These are phyloP conservation scores for Blastocystis sp. DNA, from an alignment of 352 stramenopile genomes.

Conservation along the genomic window DNA sequence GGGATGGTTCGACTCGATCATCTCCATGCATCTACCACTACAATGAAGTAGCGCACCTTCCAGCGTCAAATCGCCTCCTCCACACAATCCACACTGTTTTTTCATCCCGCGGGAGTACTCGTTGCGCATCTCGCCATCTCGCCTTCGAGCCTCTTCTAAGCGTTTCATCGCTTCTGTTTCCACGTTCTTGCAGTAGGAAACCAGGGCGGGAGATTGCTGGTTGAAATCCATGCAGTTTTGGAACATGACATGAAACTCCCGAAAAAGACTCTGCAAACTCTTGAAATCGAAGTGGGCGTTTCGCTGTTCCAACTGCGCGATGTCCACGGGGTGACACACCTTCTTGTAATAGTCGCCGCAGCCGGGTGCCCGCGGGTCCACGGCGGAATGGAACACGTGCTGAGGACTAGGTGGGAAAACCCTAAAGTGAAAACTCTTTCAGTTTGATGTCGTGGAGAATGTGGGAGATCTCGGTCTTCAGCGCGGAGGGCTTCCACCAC, in stretches of 20 bases:
- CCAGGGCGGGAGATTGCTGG: slow-evolving; percentile 71
- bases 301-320: slow-evolving; percentile 76
- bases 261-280: slow-evolving; percentile 70
- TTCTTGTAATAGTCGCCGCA: slow-evolving; percentile 7
- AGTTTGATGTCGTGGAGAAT: background rate
- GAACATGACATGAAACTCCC: slow-evolving; percentile 70
- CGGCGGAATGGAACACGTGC: background rate
- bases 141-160: no score
- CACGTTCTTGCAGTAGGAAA: slow-evolving; percentile 66
- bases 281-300: slow-evolving; percentile 71
- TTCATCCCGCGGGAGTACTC: slow-evolving; percentile 60
- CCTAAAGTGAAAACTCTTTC: background rate
- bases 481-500: slow-evolving; percentile 12
- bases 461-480: background rate
- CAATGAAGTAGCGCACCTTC: slow-evolving; percentile 73
- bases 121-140: slow-evolving; percentile 62
- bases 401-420: background rate
- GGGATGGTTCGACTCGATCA: slow-evolving; percentile 75
- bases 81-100: slow-evolving; percentile 70
- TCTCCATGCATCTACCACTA: slow-evolving; percentile 74
- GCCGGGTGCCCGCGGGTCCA: background rate
- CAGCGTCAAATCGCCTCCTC: slow-evolving; percentile 73
- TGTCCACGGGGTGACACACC: slow-evolving; percentile 67
- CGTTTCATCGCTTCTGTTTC: no score
- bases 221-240: slow-evolving; percentile 76